Percentiles rank a stretch among this genome's conserved stretches.
phyloP scores from a whole-genome alignment of 1,284 basidiomycete genomes.

The Leccinum pachyderme region DNA sequence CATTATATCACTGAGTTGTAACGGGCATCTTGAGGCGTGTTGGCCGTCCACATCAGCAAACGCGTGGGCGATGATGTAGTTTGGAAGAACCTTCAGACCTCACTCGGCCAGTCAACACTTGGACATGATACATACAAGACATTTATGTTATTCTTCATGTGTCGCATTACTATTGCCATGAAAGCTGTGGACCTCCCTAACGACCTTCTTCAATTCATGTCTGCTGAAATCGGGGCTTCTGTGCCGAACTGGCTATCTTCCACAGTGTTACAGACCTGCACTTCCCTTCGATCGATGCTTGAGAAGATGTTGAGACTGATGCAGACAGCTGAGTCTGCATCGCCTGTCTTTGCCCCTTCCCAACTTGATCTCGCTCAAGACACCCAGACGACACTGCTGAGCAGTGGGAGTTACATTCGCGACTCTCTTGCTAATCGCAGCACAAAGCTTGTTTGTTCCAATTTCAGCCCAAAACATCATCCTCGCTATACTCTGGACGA shows the following conservation, averaged over 20 bases:
- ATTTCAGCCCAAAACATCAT: neutral
- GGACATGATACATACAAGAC: neutral
- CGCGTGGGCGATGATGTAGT: neutral
- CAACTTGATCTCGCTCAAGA: neutral
- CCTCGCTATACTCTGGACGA: neutral
- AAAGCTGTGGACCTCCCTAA: constrained; percentile 25
- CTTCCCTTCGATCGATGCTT: constrained; percentile 11
- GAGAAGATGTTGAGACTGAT: constrained; percentile 17
- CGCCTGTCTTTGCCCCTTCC: constrained; percentile 22
- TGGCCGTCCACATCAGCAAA: neutral
- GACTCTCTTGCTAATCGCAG: neutral
- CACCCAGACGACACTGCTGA: neutral
- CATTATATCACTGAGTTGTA: neutral
- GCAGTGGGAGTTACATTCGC: neutral
- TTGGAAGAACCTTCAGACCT: neutral
- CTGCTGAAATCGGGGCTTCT: constrained; percentile 31
- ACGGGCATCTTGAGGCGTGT: neutral
- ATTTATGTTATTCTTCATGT: constrained; percentile 19
- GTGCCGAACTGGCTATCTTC: constrained; percentile 20
- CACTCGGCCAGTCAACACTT: neutral
- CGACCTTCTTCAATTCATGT: constrained; percentile 33
- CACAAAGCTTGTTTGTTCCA: neutral
- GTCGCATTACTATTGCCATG: constrained; percentile 31
- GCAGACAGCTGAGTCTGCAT: constrained; percentile 13
- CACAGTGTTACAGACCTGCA: constrained; percentile 11